Percentiles rank a stretch among this genome's conserved stretches.
Evolutionary conservation across 805 yeast genomes (phyloP).

Genomic region (Sporopachydermia lactativora): DNA sequence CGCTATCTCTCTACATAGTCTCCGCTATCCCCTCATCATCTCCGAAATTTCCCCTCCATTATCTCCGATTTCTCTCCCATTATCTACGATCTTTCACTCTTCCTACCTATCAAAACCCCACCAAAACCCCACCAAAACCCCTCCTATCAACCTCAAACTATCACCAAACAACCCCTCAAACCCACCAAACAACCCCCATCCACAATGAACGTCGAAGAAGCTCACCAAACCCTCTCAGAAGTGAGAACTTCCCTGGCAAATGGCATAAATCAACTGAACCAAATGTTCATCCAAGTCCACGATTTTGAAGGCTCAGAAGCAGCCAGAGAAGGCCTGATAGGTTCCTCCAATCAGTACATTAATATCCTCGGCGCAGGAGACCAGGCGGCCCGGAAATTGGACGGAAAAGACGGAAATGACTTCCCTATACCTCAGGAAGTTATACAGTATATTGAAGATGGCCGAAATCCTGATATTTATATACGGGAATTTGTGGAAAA

Average conservation of each 20-base stretch:
- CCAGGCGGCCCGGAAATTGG: conserved; percentile 14
- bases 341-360: not conserved
- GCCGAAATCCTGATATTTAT: conserved; percentile 93
- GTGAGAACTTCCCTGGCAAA: not conserved
- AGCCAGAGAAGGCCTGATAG: conserved; percentile 43
- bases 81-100: too few relatives aligned
- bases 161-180: too few relatives aligned
- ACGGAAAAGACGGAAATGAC: not conserved
- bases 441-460: conserved; percentile 86
- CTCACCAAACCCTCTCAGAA: not conserved
- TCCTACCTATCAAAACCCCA: too few relatives aligned
- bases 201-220: not conserved
- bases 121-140: too few relatives aligned
- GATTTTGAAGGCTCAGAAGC: conserved; percentile 86
- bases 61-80: too few relatives aligned
- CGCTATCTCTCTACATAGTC: too few relatives aligned
- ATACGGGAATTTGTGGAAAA: conserved; percentile 94
- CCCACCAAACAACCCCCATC: too few relatives aligned
- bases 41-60: too few relatives aligned
- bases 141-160: too few relatives aligned
- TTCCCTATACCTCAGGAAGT: conserved; percentile 66
- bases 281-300: conserved; percentile 35
- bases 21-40: too few relatives aligned
- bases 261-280: not conserved
- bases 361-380: conserved; percentile 16